Evolutionary conservation across 148 eudicot species (phyloP), one percentile per base, ranked within the genome.

Genomic region (Cornus kousa): DNA sequence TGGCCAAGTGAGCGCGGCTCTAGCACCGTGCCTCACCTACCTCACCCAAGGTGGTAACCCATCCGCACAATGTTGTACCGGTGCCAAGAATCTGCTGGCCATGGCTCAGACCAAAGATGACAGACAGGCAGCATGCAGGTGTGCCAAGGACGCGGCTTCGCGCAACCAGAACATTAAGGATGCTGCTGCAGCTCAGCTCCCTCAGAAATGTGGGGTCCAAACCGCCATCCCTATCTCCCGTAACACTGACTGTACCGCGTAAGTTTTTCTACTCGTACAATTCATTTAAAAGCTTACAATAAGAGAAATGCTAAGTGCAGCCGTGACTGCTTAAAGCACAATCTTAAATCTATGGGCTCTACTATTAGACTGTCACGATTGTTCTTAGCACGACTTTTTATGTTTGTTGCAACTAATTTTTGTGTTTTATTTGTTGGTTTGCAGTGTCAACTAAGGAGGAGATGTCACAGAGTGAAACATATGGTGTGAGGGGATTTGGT

Each of bases 151-250:
- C 3, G 12, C 77, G 5, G 77, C 68, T 6, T 5, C 11, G 0
- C 32, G 55, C 33, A 20, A n/a, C 77, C 55, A 5, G 68, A 74
- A 37, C 68, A 37, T 75, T 3, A 75, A 60, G 70, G 77, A 64
- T 17, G 77, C 22, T 20, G 57, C 55, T 7, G 77, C 77, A 0
- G 35, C 55, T 37, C 43, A 35, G 6, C 77, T 75, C 3, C 77
- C 77, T 0, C 13, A 14, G 19, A 75, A 75, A 14, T 75, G 77
- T 10, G 55, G 35, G 0, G 77, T 75, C 33, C 48, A 66, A 4
- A 4, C 7, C 9, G 28, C n/a, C 4, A 46, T 75, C 35, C 20
- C 70, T 2, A 14, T 75, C 22, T 37, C 69, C 8, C 77, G 69
- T 68, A 64, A 19, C 69, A 23, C 16, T 0, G 77, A 75, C n/a